A percentile compares a stretch with the other conserved stretches of the same genome.
Evolutionary conservation across 495 filamentous ascomycete species (phyloP).

Genomic region (Talaromyces ruber): DNA sequence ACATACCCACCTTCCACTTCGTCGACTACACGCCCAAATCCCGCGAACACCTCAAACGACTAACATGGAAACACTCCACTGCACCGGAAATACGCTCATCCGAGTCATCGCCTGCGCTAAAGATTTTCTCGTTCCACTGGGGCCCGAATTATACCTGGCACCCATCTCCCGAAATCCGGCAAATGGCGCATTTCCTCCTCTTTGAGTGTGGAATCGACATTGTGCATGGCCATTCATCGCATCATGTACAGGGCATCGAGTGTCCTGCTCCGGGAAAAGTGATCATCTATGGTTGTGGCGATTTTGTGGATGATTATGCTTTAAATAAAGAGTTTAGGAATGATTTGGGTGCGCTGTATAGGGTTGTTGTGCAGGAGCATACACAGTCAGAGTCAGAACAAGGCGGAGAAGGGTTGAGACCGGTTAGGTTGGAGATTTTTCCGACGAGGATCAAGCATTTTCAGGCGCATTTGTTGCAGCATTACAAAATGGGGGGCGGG

Average conservation of each 20-base stretch:
- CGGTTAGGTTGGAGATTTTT: conserved; percentile 22
- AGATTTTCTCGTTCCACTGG: conserved; percentile 35
- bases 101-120: conserved; percentile 15
- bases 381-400: no score
- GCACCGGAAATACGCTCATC: background rate
- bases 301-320: conserved; percentile 38
- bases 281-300: conserved; percentile 36
- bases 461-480: conserved; percentile 15
- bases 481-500: background rate
- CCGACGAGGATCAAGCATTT: conserved; percentile 20
- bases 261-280: conserved; percentile 21
- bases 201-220: conserved; percentile 37
- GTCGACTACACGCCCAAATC: conserved; percentile 23
- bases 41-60: conserved; percentile 11
- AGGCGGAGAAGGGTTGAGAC: background rate
- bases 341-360: conserved; percentile 34
- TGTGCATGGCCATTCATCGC: conserved; percentile 34
- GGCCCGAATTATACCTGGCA: conserved; percentile 33
- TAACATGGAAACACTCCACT: background rate
- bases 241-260: conserved; percentile 38
- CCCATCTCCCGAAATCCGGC: conserved; percentile 16
- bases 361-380: conserved; percentile 18
- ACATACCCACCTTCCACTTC: conserved; percentile 18
- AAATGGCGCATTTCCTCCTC: conserved; percentile 31
- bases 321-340: conserved; percentile 25